Base-by-base conservation (phyloP, 257 asterid genomes). In the Misopates orontium region DNA sequence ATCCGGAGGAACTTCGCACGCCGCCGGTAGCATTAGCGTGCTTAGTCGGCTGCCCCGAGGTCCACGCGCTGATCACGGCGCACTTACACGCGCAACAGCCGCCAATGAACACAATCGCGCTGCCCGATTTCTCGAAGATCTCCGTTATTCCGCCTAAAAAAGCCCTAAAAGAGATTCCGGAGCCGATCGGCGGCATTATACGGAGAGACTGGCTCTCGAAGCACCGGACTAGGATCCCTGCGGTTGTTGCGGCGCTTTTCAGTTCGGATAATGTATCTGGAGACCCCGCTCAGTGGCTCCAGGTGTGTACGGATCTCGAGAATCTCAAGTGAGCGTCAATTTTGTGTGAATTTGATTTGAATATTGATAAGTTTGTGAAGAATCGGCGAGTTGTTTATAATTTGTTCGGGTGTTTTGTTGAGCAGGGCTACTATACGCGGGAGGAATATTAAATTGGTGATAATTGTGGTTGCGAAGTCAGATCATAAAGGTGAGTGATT, bases 261-360 rank as follows among this genome's bases (percentile, higher is more conserved):
- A 78, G 74, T 81, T 81, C 90, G 25, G 81, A 73, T 62, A 77
- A 90, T 66, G 84, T 94, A 47, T 83, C 83, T 6, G 97, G 95
- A 15, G 96, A 94, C 72, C 99, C 99, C 32, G 87, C 96, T 72
- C 96, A 85, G 81, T 90, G 97, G 99, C 93, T 76, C 22, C 95
- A 88, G 88, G 91, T 94, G 88, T 94, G 99, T 86, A 75, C 80
- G 75, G 86, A 94, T 77, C 87, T 94, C 56, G 99, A 90, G n/a
- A 85, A 73, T 70, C 89, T 94, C 78, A 90, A 88, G 97, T 90
- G 84, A 39, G 82, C 23, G 0, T 56, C 19, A 0, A 7, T 21
- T 53, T 28, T 28, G 36, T 28, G 7, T 28, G 36, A 28, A 28
- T 2, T 28, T 28, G 3, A 28, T 28, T 28, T 2, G 36, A 28